These are phyloP conservation scores for Trypanosoma cruzi DNA, from an alignment of 208 protist species.

Conservation along the genomic window DNA sequence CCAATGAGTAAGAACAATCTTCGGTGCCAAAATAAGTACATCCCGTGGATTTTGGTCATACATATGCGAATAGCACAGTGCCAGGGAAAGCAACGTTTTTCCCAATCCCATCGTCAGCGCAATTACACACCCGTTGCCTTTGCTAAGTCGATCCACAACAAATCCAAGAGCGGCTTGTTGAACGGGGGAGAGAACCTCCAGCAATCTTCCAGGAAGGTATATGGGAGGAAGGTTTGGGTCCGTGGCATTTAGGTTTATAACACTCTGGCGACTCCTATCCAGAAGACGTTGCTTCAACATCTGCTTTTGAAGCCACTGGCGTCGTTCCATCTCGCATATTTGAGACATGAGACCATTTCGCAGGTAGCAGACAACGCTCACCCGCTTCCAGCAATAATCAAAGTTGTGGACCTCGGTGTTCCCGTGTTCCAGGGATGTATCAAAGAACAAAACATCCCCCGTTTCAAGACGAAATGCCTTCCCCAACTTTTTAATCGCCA, in stretches of 20 bases:
- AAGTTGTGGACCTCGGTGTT: slow-evolving; percentile 82
- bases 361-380: slow-evolving; percentile 89
- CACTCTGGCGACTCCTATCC: slow-evolving; percentile 24
- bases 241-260: slow-evolving; percentile 75
- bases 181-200: slow-evolving; percentile 49
- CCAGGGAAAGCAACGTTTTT: slow-evolving; percentile 87
- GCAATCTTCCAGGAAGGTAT: slow-evolving; percentile 56
- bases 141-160: slow-evolving; percentile 48
- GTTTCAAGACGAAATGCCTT: slow-evolving; percentile 74
- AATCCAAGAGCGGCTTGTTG: slow-evolving; percentile 84
- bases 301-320: slow-evolving; percentile 52
- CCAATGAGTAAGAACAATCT: slow-evolving; percentile 85
- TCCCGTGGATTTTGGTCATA: slow-evolving; percentile 40
- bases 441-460: slow-evolving; percentile 91
- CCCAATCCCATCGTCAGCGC: slow-evolving; percentile 92
- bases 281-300: slow-evolving; percentile 35
- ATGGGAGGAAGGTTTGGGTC: slow-evolving; percentile 54
- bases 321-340: slow-evolving; percentile 75
- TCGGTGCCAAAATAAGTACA: slow-evolving; percentile 83
- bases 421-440: slow-evolving; percentile 88
- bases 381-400: slow-evolving; percentile 52
- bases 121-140: slow-evolving; percentile 77
- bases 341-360: slow-evolving; percentile 80
- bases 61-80: slow-evolving; percentile 73
- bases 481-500: slow-evolving; percentile 75